Evolutionary conservation across 2,329 filamentous ascomycete species (phyloP).

Genomic region (Ophiostoma triangulosporum): DNA sequence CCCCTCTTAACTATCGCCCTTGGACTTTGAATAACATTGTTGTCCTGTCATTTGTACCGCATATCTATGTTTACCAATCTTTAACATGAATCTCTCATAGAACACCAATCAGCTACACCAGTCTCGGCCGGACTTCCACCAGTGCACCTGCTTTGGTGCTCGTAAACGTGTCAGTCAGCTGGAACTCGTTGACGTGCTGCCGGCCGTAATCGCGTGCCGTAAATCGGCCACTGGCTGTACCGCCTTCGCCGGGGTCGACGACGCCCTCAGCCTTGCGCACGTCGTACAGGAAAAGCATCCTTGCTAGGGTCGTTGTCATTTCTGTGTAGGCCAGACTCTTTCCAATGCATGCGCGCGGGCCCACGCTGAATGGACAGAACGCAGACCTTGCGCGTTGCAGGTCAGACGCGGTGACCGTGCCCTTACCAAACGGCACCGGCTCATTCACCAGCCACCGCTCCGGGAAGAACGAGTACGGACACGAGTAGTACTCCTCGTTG

Average conservation of each 20-base stretch:
- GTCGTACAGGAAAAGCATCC: constrained; percentile 45
- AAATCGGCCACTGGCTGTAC: constrained; percentile 6
- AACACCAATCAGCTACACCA: background rate
- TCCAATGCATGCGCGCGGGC: constrained; percentile 58
- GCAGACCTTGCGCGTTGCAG: constrained; percentile 46
- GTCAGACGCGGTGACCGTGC: constrained; percentile 33
- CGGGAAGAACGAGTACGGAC: constrained; percentile 44
- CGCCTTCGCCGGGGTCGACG: constrained; percentile 39
- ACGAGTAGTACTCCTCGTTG: constrained; percentile 47
- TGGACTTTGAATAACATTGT: too few relatives aligned
- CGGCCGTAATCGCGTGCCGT: constrained; percentile 38
- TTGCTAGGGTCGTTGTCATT: constrained; percentile 48
- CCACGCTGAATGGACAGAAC: constrained; percentile 62
- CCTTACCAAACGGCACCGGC: constrained; percentile 10
- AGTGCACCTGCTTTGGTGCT: constrained; percentile 55
- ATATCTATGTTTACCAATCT: background rate
- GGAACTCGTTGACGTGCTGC: constrained; percentile 46
- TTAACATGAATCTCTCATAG: background rate
- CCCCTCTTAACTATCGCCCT: too few relatives aligned
- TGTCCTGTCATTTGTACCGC: too few relatives aligned
- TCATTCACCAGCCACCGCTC: constrained; percentile 50
- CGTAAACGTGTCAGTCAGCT: constrained; percentile 60
- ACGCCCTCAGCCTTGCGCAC: constrained; percentile 32
- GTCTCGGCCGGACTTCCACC: background rate
- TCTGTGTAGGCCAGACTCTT: constrained; percentile 57